These are phyloP conservation scores for Ceratobasidium theobromae DNA, from an alignment of 1,284 basidiomycete species.

Conservation along the genomic window DNA sequence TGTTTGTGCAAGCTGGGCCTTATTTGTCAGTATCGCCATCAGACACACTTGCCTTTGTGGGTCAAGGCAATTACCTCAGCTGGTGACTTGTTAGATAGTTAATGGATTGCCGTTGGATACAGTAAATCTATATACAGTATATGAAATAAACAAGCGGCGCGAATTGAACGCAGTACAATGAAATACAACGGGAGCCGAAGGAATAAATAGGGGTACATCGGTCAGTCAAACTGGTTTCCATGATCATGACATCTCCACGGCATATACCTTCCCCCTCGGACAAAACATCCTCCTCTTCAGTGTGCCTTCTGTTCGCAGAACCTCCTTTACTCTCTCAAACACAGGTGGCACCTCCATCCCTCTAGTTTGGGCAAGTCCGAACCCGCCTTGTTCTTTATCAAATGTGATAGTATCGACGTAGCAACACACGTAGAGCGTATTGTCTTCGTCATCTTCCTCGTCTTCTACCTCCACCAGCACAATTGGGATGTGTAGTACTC, in stretches of 20 bases:
- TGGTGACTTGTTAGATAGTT: too few relatives aligned
- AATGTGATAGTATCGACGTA: background rate
- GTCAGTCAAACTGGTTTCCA: background rate
- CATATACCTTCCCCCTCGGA: slow-evolving; percentile 9
- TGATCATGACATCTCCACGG: background rate
- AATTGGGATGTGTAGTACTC: slow-evolving; percentile 10
- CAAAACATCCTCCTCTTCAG: slow-evolving; percentile 13
- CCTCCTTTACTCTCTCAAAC: slow-evolving; percentile 7
- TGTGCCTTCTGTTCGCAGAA: background rate
- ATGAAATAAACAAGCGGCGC: too few relatives aligned
- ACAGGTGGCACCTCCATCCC: background rate
- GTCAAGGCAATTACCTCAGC: too few relatives aligned
- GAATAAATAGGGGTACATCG: too few relatives aligned
- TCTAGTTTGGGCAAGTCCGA: too few relatives aligned
- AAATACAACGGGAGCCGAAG: too few relatives aligned
- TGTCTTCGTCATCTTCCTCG: slow-evolving; percentile 24
- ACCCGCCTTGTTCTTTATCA: background rate
- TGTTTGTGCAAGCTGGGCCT: too few relatives aligned
- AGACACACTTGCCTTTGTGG: too few relatives aligned
- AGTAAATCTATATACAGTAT: too few relatives aligned
- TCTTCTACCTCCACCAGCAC: slow-evolving; percentile 15
- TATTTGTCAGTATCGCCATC: too few relatives aligned
- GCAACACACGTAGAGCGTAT: slow-evolving; percentile 14
- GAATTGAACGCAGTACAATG: too few relatives aligned
- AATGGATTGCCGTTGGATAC: too few relatives aligned